Conservation (phyloP, 768 basidiomycete species). For the Phanerochaete sordida region DNA sequence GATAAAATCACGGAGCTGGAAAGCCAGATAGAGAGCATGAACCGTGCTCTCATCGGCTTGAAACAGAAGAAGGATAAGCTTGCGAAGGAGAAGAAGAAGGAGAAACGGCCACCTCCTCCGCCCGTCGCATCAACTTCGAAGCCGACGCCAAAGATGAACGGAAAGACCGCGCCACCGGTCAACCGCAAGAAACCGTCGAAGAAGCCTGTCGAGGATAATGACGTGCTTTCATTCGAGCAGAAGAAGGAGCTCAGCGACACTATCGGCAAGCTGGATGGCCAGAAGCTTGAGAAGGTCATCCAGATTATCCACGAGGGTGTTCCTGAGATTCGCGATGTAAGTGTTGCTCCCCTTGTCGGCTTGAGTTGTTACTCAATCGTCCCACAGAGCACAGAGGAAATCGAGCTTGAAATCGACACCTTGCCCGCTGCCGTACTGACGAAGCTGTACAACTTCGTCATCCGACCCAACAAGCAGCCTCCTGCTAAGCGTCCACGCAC, state of each 20-base stretch:
- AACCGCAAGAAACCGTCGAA: constrained; percentile 54
- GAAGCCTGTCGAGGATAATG: constrained; percentile 68
- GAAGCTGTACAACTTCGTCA: constrained; percentile 93
- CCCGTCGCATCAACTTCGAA: constrained; percentile 67
- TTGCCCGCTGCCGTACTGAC: constrained; percentile 84
- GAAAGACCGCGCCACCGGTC: constrained; percentile 40
- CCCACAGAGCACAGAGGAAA: constrained; percentile 88
- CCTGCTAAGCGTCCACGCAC: constrained; percentile 57
- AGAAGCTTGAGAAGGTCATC: constrained; percentile 85
- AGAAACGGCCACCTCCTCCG: constrained; percentile 36
- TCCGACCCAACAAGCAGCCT: constrained; percentile 65
- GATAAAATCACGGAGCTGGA: constrained; percentile 78
- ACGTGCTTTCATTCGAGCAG: constrained; percentile 89
- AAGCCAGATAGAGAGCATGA: constrained; percentile 75
- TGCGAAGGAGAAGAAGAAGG: constrained; percentile 71
- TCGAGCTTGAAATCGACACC: constrained; percentile 95
- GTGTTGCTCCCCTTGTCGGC: constrained; percentile 28
- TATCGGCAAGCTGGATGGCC: constrained; percentile 80
- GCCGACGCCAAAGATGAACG: constrained; percentile 29
- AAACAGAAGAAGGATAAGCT: constrained; percentile 52
- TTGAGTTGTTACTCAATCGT: not conserved
- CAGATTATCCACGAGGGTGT: constrained; percentile 93
- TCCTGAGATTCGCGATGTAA: constrained; percentile 89
- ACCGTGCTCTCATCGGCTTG: constrained; percentile 60
- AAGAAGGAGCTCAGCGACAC: constrained; percentile 98